phyloP scores from a whole-genome alignment of 768 basidiomycete genomes.

The Boletus pseudopeckii region DNA sequence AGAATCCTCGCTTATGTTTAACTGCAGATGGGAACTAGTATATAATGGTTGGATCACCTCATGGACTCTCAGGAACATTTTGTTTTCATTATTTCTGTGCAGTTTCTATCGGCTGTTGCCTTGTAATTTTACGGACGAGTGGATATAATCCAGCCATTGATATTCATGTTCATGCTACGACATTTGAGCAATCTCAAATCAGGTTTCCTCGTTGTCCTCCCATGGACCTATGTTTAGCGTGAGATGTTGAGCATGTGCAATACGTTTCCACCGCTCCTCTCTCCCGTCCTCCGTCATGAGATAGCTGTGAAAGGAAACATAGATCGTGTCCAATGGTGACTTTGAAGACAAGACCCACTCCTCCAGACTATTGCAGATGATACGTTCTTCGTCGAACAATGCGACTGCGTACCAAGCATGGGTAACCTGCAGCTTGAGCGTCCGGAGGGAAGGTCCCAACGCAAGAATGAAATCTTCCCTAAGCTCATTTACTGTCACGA shows the following conservation, averaged over 20 bases:
- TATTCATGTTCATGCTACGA: background rate
- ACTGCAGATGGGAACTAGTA: background rate
- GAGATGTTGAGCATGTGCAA: conserved; percentile 21
- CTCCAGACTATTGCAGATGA: conserved; percentile 31
- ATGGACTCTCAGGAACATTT: conserved; percentile 7
- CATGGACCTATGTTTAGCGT: conserved; percentile 29
- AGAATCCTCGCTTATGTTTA: background rate
- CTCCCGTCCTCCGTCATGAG: conserved; percentile 23
- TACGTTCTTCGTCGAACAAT: conserved; percentile 31
- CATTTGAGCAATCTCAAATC: background rate
- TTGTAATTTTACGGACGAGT: background rate
- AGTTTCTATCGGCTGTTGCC: background rate
- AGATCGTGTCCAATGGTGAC: conserved; percentile 6
- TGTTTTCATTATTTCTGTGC: background rate
- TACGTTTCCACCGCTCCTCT: conserved; percentile 23
- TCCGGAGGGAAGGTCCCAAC: conserved; percentile 27
- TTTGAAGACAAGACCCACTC: conserved; percentile 11
- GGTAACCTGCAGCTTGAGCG: conserved; percentile 36
- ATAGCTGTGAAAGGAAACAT: conserved; percentile 18
- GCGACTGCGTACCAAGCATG: conserved; percentile 34
- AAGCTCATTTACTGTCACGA: conserved; percentile 36
- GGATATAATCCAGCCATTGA: background rate
- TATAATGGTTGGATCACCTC: background rate
- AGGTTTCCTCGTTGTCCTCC: conserved; percentile 22
- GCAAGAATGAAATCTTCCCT: conserved; percentile 30